Base-by-base conservation (phyloP, 83 land plant genomes). In the Thuja plicata region DNA sequence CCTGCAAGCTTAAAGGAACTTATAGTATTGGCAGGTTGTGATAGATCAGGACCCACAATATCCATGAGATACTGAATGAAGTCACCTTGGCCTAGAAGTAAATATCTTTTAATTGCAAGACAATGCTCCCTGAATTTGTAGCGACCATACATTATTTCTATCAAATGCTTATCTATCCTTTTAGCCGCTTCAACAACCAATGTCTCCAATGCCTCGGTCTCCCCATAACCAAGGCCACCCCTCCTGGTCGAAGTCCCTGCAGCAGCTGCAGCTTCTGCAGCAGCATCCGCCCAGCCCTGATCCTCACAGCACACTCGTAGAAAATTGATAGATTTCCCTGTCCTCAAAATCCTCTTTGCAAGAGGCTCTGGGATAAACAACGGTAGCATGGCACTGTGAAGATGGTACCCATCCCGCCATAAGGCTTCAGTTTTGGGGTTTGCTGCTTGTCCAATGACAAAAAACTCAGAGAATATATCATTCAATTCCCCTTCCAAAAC, bases 21-120 rank as follows among this genome's bases (percentile, higher is more conserved):
- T 27, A 99, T 94, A 12, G 97, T 95, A 88, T 97, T 97, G 35
- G 99, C 99, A 52, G 99, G 96, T 88, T 95, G 96, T 21, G 97
- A 96, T 24, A 99, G 96, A 24, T 97, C 99, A 24, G 99, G 95
- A 5, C 99, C 99, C 45, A 99, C 99, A 87, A 94, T 94, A 78
- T 99, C 99, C 99, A 99, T 99, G 46, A 99, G 89, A 88, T 96
- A 99, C 92, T 99, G 99, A 79, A 99, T 98, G 91, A 99, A 99
- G 89, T 99, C 99, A 27, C 99, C 99, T 88, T 97, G 99, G 37
- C 99, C 99, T 17, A 99, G 93, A 27, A 99, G 95, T 87, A 99
- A 88, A 85, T 99, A 99, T 87, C 98, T 89, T 91, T 99, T 99
- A 57, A 99, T 99, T 76, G 99, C 99, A 45, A 99, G 94, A 86